A percentile compares a stretch with the other conserved stretches of the same genome.
Evolutionary conservation across 345 rosid genomes (phyloP).

Genomic region (Melaleuca quinquenervia): DNA sequence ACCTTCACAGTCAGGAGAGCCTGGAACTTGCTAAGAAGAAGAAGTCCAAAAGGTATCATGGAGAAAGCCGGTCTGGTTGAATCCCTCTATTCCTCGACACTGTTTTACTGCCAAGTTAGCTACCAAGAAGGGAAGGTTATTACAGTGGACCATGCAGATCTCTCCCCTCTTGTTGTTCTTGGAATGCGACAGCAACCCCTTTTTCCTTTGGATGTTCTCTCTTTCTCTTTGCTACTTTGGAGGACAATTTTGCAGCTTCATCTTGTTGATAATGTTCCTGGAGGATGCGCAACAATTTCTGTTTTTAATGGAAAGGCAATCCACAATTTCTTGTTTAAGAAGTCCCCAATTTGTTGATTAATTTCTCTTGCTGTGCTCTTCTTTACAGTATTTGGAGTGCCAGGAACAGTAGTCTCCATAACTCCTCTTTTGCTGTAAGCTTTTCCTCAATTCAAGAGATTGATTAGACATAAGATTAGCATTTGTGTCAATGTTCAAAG

Average conservation of each 20-base stretch:
- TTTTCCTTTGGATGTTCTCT: not conserved
- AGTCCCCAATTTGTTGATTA: not conserved
- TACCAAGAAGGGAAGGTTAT: not conserved
- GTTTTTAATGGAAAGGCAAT: not conserved
- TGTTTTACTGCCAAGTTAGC: not conserved
- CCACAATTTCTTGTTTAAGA: not conserved
- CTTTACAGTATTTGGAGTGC: not conserved
- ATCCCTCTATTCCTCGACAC: not conserved
- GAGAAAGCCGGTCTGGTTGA: not conserved
- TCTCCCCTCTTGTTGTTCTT: not conserved
- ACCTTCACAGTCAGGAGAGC: not conserved
- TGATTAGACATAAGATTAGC: not conserved
- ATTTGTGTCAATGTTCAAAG: not conserved
- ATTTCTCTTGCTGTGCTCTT: not conserved
- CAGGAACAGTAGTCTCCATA: not conserved
- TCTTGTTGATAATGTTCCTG: not conserved
- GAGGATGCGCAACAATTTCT: not conserved
- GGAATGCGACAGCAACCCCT: not conserved
- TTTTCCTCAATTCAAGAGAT: not conserved
- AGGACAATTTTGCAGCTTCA: not conserved
- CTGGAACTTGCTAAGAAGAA: not conserved
- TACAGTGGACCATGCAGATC: not conserved
- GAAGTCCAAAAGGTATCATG: not conserved
- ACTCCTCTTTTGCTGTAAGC: not conserved
- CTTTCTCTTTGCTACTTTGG: not conserved